Base-by-base conservation (phyloP, 2,329 filamentous ascomycete genomes). In the Aspergillus transmontanensis region DNA sequence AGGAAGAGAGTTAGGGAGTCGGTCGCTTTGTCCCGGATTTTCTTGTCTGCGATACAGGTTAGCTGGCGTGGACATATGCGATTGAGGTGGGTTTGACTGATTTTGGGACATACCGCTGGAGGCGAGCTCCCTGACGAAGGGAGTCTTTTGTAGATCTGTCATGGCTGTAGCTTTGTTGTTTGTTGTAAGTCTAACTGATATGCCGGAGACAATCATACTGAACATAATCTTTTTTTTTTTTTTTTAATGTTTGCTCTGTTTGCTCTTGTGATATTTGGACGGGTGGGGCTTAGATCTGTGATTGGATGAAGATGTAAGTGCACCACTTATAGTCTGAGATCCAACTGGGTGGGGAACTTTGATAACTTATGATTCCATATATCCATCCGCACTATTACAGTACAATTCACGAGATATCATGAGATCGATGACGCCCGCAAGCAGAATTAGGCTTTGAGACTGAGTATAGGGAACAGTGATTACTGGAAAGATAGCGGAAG, bases 61-160 rank as follows among this genome's bases (percentile, higher is more conserved):
- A 67, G 59, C n/a, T 36, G 23, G 23, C 23, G 21, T 16, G 21
- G 12, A 19, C n/a, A 46, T 11, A 12, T 23, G 43, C 14, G 51
- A 30, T 14, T 51, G 32, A 36, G 54, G n/a, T 53, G 16, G 9
- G 62, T n/a, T 10, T 41, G 16, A 7, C 3, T 55, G n/a, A 11
- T 23, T 39, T 19, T 30, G 32, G 23, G 16, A 56, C 63, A 55
- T 62, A 94, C 92, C 91, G 80, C 91, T 95, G 41, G 92, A 94
- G 60, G 91, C 91, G 67, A 96, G 87, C 75, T 94, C 89, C 78
- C 89, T 91, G 67, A 96, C 89, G 69, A 96, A 96, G 6, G 92
- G 90, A 66, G 79, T 84, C 62, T 82, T 84, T 68, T 82, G 79
- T 39, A 81, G 69, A 65, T 81, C 77, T 34, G 76, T 58, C 74